Evolutionary conservation across 1,139 yeast species (phyloP).

Genomic region (Saccharomycopsis phalli): DNA sequence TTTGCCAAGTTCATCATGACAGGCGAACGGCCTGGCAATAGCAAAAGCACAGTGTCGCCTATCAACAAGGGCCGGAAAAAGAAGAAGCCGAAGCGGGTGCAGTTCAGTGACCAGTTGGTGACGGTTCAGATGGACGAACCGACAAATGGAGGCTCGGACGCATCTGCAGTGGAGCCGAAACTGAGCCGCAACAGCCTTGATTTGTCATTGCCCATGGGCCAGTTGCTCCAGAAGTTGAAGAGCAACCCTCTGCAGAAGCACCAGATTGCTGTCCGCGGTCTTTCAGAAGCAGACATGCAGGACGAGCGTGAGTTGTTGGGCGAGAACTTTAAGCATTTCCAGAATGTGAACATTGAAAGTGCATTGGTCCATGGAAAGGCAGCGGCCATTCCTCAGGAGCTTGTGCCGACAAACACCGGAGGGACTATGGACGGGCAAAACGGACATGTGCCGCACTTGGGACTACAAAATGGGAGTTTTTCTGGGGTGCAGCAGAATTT

Average conservation of each 20-base stretch:
- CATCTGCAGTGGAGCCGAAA: constrained; percentile 28
- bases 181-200: constrained; percentile 31
- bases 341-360: constrained; percentile 54
- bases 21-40: constrained; percentile 50
- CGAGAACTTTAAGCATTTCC: constrained; percentile 51
- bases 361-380: constrained; percentile 54
- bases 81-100: constrained; percentile 44
- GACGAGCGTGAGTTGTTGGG: constrained; percentile 46
- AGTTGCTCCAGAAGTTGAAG: constrained; percentile 40
- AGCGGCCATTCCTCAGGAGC: constrained; percentile 35
- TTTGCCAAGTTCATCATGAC: constrained; percentile 68
- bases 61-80: constrained; percentile 28
- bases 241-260: constrained; percentile 28
- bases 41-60: constrained; percentile 29
- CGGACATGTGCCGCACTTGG: constrained; percentile 13
- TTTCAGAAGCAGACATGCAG: constrained; percentile 51
- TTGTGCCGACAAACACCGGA: constrained; percentile 22
- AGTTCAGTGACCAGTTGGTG: constrained; percentile 59
- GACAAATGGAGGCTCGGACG: constrained; percentile 31
- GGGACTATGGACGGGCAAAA: constrained; percentile 21
- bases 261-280: constrained; percentile 34
- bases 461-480: too few relatives aligned
- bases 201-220: constrained; percentile 66
- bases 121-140: constrained; percentile 22
- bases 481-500: too few relatives aligned